Evolutionary conservation across 2,329 filamentous ascomycete genomes (phyloP).

Genomic region (Penicillium griseofulvum): DNA sequence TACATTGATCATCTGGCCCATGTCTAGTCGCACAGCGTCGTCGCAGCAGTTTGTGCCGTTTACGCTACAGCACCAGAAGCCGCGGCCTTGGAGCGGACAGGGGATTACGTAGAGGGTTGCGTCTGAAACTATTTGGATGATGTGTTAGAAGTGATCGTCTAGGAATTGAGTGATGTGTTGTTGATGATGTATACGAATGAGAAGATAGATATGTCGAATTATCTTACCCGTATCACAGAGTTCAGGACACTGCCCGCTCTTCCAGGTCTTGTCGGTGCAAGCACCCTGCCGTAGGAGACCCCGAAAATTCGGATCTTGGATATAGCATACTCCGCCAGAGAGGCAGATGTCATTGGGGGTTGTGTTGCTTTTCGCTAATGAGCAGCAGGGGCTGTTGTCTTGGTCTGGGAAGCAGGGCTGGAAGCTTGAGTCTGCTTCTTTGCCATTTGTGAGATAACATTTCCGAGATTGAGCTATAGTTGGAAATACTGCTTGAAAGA

Average conservation of each 20-base stretch:
- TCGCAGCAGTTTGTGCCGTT: neutral
- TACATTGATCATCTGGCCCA: slow-evolving; percentile 1
- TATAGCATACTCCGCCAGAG: neutral
- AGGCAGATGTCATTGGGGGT: neutral
- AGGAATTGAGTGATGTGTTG: neutral
- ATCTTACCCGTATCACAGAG: neutral
- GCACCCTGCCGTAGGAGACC: neutral
- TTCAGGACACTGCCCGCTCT: neutral
- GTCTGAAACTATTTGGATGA: neutral
- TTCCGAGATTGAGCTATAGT: neutral
- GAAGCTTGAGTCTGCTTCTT: neutral
- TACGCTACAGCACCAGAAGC: slow-evolving; percentile 1
- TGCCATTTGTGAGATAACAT: neutral
- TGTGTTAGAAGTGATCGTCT: neutral
- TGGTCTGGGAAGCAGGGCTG: neutral
- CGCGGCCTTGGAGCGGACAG: neutral
- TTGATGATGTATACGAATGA: neutral
- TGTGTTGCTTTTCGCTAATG: neutral
- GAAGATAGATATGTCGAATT: neutral
- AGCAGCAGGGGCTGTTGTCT: neutral
- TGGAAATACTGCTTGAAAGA: neutral
- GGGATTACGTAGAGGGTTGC: neutral
- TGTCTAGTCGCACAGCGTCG: neutral
- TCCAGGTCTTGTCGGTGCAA: neutral
- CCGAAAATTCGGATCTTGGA: neutral